Conservation (phyloP, 169 alveolate genomes). For the Miamiensis avidus region DNA sequence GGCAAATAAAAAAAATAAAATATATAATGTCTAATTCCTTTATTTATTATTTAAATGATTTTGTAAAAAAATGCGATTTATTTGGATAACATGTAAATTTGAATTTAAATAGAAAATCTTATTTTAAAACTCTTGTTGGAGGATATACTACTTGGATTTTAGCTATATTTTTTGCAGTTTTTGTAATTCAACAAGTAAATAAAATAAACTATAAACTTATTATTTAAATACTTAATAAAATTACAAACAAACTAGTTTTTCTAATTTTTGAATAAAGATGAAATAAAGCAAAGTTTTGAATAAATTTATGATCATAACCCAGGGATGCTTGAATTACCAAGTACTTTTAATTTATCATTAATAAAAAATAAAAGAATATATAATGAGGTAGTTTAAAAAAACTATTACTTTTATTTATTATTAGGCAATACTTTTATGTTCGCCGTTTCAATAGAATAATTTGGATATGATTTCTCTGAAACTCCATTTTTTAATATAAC, state of each 20-base stretch:
- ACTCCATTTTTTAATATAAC: background rate
- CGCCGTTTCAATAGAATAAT: background rate
- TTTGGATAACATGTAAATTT: background rate
- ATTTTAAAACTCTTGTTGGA: background rate
- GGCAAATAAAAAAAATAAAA: too few relatives aligned
- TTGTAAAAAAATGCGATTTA: background rate
- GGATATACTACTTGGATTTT: background rate
- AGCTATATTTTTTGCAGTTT: background rate
- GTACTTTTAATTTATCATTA: too few relatives aligned
- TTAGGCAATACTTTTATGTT: background rate
- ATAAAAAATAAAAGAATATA: too few relatives aligned
- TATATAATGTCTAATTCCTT: too few relatives aligned
- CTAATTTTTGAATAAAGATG: too few relatives aligned
- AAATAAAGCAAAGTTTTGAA: background rate
- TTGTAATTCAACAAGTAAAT: background rate
- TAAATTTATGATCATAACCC: background rate
- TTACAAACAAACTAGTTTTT: background rate
- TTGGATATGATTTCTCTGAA: background rate
- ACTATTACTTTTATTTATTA: too few relatives aligned
- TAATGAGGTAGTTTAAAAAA: too few relatives aligned
- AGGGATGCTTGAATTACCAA: background rate
- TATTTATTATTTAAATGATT: background rate
- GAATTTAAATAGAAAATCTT: too few relatives aligned
- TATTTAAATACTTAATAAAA: too few relatives aligned
- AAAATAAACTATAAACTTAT: too few relatives aligned